Percentiles rank a stretch among this genome's conserved stretches.
Conservation (phyloP, 2,329 filamentous ascomycete species). For the Aspergillus quadricinctus region DNA sequence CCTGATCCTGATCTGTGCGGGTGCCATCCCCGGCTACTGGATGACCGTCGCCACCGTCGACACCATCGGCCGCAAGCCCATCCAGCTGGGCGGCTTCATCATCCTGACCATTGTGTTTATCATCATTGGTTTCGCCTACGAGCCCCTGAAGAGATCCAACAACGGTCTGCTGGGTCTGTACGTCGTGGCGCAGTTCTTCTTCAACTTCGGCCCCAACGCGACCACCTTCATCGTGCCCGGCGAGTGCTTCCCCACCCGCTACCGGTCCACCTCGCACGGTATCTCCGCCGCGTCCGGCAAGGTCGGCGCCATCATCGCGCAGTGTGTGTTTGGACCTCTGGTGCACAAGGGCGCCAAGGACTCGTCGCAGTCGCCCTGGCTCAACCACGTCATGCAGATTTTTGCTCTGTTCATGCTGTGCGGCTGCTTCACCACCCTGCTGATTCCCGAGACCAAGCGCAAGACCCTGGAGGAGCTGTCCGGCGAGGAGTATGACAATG, state of each 20-base stretch:
- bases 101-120: slow-evolving; percentile 60
- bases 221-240: slow-evolving; percentile 62
- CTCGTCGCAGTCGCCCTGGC: slow-evolving; percentile 57
- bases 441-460: slow-evolving; percentile 75
- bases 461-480: slow-evolving; percentile 68
- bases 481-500: slow-evolving; percentile 49
- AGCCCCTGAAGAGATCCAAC: slow-evolving; percentile 28
- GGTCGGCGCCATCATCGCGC: slow-evolving; percentile 63
- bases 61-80: slow-evolving; percentile 70
- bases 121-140: slow-evolving; percentile 58
- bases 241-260: slow-evolving; percentile 62
- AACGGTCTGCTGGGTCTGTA: slow-evolving; percentile 57
- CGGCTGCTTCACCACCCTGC: slow-evolving; percentile 62
- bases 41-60: slow-evolving; percentile 71
- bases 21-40: slow-evolving; percentile 79
- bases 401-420: slow-evolving; percentile 77
- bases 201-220: slow-evolving; percentile 52
- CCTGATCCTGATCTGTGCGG: slow-evolving; percentile 72
- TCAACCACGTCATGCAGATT: slow-evolving; percentile 71
- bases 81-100: slow-evolving; percentile 62
- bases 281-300: slow-evolving; percentile 64
- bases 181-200: slow-evolving; percentile 60
- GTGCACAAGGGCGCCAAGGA: slow-evolving; percentile 53
- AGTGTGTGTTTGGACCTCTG: slow-evolving; percentile 61
- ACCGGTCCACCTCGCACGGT: slow-evolving; percentile 62